phyloP scores from a whole-genome alignment of 2,329 filamentous ascomycete genomes.

The Aspergillaceae sp. region DNA sequence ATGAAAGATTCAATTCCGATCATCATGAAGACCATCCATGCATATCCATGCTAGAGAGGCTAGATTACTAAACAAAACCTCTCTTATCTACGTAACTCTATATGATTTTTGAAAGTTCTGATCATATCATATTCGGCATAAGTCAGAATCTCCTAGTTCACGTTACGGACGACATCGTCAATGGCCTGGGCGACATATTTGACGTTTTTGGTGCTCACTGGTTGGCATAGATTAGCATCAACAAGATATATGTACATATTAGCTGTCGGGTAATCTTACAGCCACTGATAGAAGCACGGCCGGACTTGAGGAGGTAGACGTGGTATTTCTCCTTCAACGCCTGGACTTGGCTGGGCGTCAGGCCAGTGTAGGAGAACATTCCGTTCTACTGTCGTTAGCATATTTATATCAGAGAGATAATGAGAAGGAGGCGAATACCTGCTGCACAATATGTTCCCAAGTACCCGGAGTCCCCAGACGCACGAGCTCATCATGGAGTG shows the following conservation, averaged over 20 bases:
- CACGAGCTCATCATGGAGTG: slow-evolving; percentile 70
- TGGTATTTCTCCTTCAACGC: slow-evolving; percentile 35
- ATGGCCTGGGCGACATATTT: slow-evolving; percentile 32
- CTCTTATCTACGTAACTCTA: too few species aligned
- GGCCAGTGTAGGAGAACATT: slow-evolving; percentile 78
- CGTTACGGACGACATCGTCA: slow-evolving; percentile 30
- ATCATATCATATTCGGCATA: too few species aligned
- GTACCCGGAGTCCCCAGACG: slow-evolving; percentile 74
- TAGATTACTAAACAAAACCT: background rate
- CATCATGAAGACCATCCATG: too few species aligned
- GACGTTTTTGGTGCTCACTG: slow-evolving; percentile 34
- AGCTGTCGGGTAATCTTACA: slow-evolving; percentile 18
- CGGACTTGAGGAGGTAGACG: slow-evolving; percentile 35
- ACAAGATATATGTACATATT: background rate
- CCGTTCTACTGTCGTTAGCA: slow-evolving; percentile 40
- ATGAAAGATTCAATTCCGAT: background rate
- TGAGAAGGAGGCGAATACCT: slow-evolving; percentile 48
- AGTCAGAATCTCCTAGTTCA: slow-evolving; percentile 10
- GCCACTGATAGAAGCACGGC: slow-evolving; percentile 33
- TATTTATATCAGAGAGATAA: background rate
- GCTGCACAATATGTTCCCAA: slow-evolving; percentile 97
- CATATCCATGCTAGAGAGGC: too few species aligned
- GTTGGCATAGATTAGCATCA: background rate
- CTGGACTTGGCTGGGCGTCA: slow-evolving; percentile 38
- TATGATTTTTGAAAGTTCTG: too few species aligned